Evolutionary conservation across 2,329 filamentous ascomycete genomes (phyloP).

Genomic region (Colletotrichum graminicola): DNA sequence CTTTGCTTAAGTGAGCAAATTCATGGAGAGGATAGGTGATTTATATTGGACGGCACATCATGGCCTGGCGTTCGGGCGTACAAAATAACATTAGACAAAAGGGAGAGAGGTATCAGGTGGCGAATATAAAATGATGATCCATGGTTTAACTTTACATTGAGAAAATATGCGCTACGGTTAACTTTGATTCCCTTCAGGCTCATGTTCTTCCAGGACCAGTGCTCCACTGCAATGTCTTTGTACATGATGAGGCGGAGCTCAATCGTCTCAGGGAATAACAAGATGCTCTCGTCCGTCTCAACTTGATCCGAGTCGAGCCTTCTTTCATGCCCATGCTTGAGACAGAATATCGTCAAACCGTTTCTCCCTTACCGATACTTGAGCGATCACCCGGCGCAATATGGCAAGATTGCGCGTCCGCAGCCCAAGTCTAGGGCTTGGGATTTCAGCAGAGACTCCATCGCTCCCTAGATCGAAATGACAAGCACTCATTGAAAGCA

Average conservation of each 20-base stretch:
- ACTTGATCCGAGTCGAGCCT: too few species aligned
- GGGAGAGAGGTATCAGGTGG: constrained; percentile 17
- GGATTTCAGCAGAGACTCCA: constrained; percentile 4
- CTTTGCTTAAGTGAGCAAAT: constrained; percentile 71
- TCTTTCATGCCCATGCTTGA: too few species aligned
- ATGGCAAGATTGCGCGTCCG: background rate
- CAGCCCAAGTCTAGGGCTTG: background rate
- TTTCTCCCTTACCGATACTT: background rate
- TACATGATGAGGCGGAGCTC: background rate
- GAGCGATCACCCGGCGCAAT: background rate
- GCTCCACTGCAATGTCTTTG: background rate
- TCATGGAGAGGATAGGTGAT: background rate
- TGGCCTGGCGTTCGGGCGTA: constrained; percentile 41
- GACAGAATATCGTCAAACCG: too few species aligned
- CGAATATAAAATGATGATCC: constrained; percentile 21
- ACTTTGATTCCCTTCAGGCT: background rate
- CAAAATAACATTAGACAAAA: constrained; percentile 32
- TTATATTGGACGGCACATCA: constrained; percentile 7
- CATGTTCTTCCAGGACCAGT: background rate
- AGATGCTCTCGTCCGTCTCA: background rate
- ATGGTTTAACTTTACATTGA: background rate
- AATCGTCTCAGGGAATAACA: too few species aligned
- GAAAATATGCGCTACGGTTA: background rate
- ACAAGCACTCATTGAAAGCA: background rate
- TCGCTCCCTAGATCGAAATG: background rate